Base-by-base conservation (phyloP, 1,284 basidiomycete species). In the Sporisorium scitamineum region DNA sequence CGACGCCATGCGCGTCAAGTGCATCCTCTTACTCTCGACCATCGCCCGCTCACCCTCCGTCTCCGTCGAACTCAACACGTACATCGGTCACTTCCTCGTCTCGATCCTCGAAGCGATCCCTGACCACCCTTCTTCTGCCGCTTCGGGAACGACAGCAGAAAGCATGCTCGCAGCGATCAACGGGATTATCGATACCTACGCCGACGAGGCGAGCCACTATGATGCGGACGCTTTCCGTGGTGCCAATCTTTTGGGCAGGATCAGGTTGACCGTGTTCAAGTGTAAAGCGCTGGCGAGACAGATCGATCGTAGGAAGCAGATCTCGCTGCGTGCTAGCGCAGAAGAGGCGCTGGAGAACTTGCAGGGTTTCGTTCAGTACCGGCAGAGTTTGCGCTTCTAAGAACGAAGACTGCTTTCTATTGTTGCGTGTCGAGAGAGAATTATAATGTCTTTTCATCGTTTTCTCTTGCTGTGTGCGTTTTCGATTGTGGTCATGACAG, bases 181-280 rank as follows among this genome's bases (percentile, higher is more conserved):
- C 39, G 93, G 92, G 27, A 86, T 98, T 53, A 94, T 98, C 75
- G 96, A 98, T 85, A 92, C 96, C 54, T 99, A 93, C 86, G 94
- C 95, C 2, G 96, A 99, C 86, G 97, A 99, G 86, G 89, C 87
- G 10, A 86, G 90, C 54, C 88, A 91, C 0, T 97, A 93, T 85
- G 95, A 99, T 24, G 32, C 10, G 86, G 79, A 91, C 76, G 88
- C 87, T 13, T 98, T 97, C 87, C 88, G 90, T 18, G 84, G 90
- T 50, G 89, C 76, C 85, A 89, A 81, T 62, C 92, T 74, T 27
- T 14, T 69, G 20, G 26, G 9, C 3, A 37, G 70, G 18, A 37
- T 69, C 0, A 18, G 70, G n/a, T n/a, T 54, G 42, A 65, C 63
- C 16, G 44, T 69, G 31, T 70, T 69, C 56, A 47, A 14, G 29